Evolutionary conservation across 345 rosid species (phyloP).

Genomic region (Stellera chamaejasme): DNA sequence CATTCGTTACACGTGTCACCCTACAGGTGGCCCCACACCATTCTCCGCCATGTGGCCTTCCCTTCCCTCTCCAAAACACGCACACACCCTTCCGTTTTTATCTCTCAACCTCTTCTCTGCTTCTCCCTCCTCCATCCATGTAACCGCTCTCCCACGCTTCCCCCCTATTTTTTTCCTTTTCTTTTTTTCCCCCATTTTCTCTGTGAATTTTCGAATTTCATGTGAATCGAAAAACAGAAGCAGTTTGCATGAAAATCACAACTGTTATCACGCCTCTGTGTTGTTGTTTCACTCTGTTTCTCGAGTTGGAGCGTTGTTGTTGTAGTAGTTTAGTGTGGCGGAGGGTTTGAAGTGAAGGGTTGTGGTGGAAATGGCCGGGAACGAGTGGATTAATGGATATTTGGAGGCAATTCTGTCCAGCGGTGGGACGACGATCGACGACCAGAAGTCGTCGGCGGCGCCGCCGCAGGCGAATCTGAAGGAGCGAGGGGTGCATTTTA

Average conservation of each 20-base stretch:
- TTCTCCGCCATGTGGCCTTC: neutral
- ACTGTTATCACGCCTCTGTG: neutral
- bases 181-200: neutral
- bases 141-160: neutral
- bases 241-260: neutral
- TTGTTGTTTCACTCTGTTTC: neutral
- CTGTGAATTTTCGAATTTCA: neutral
- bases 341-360: neutral
- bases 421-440: conserved; percentile 54
- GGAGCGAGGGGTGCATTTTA: conserved; percentile 53
- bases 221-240: neutral
- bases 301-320: neutral
- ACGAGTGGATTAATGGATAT: conserved; percentile 97
- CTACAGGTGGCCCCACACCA: neutral
- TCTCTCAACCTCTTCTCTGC: conserved; percentile 4
- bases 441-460: conserved; percentile 42
- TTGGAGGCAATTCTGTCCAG: conserved; percentile 77
- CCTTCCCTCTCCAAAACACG: neutral
- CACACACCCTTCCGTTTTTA: neutral
- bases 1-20: conserved; percentile 18
- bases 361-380: conserved; percentile 54
- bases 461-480: conserved; percentile 30
- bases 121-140: neutral
- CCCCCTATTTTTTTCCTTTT: neutral
- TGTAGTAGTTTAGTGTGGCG: too few relatives aligned